phyloP scores from a whole-genome alignment of 2,329 filamentous ascomycete genomes.

The Paraphaeosphaeria minitans region DNA sequence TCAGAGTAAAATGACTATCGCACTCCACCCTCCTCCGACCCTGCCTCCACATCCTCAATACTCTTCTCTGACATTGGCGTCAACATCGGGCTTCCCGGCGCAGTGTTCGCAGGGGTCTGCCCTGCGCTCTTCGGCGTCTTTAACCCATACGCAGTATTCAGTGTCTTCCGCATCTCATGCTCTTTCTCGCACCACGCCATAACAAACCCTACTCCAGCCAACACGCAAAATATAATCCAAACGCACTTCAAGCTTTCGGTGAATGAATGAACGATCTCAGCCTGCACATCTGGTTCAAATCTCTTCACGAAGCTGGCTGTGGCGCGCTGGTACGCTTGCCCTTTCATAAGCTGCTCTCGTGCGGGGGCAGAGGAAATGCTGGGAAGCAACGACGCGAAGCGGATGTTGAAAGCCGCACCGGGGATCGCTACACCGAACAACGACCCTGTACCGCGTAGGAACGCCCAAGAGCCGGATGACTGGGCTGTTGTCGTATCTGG shows the following conservation, averaged over 20 bases:
- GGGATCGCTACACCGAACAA: conserved; percentile 40
- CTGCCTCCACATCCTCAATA: conserved; percentile 3
- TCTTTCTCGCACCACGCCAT: conserved; percentile 44
- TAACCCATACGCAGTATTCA: conserved; percentile 50
- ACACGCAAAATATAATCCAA: conserved; percentile 45
- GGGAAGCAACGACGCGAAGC: conserved; percentile 21
- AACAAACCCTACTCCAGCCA: conserved; percentile 42
- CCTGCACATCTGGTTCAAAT: conserved; percentile 20
- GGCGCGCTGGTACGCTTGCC: conserved; percentile 37
- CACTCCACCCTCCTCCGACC: background rate
- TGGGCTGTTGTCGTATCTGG: conserved; percentile 28
- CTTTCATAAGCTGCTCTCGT: conserved; percentile 19
- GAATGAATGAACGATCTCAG: conserved; percentile 44
- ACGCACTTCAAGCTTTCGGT: conserved; percentile 42
- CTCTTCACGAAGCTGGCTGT: conserved; percentile 24
- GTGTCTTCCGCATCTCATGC: conserved; percentile 44
- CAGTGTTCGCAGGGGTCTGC: conserved; percentile 2
- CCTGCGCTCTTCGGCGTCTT: conserved; percentile 26
- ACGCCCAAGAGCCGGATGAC: conserved; percentile 34
- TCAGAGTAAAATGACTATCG: too few relatives aligned
- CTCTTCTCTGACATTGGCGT: background rate
- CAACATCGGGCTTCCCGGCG: background rate
- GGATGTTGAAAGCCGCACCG: conserved; percentile 36
- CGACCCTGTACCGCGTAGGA: conserved; percentile 35
- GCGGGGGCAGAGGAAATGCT: conserved; percentile 17